Conservation (phyloP, 2,329 filamentous ascomycete genomes). For the Xylariales sp. region DNA sequence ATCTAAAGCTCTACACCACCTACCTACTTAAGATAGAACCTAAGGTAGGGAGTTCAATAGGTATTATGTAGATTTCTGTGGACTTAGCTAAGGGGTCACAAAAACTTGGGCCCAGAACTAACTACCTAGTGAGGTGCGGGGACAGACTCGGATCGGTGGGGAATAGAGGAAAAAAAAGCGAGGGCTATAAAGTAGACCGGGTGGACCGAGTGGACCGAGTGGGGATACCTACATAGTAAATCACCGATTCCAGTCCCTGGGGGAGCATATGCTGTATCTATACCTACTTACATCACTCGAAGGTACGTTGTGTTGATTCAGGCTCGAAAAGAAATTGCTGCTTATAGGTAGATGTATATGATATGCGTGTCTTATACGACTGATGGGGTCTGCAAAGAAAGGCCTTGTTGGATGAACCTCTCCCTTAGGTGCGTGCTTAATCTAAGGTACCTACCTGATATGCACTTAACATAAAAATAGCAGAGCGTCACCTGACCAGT, state of each 20-base stretch:
- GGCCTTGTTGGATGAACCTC: too few species aligned
- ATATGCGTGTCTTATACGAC: too few species aligned
- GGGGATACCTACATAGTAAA: too few species aligned
- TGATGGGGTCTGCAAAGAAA: too few species aligned
- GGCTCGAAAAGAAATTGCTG: background rate
- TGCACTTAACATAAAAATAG: conserved; percentile 27
- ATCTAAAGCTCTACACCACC: too few species aligned
- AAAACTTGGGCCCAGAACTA: conserved; percentile 4
- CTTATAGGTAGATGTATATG: too few species aligned
- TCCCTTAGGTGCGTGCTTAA: background rate
- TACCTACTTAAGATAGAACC: too few species aligned
- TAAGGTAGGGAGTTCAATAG: too few species aligned
- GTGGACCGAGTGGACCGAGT: background rate
- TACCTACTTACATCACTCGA: background rate
- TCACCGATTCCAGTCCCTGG: background rate
- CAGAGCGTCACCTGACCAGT: conserved; percentile 33
- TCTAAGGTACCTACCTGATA: background rate
- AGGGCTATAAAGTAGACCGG: conserved; percentile 16
- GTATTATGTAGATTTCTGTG: background rate
- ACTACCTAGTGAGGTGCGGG: conserved; percentile 24
- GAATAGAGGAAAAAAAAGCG: conserved; percentile 21
- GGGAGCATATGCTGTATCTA: background rate
- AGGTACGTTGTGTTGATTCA: background rate
- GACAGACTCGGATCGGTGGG: conserved; percentile 25
- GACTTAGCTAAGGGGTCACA: too few species aligned